Conservation (phyloP, 2,329 filamentous ascomycete species). For the Phyllosticta citrichinensis region DNA sequence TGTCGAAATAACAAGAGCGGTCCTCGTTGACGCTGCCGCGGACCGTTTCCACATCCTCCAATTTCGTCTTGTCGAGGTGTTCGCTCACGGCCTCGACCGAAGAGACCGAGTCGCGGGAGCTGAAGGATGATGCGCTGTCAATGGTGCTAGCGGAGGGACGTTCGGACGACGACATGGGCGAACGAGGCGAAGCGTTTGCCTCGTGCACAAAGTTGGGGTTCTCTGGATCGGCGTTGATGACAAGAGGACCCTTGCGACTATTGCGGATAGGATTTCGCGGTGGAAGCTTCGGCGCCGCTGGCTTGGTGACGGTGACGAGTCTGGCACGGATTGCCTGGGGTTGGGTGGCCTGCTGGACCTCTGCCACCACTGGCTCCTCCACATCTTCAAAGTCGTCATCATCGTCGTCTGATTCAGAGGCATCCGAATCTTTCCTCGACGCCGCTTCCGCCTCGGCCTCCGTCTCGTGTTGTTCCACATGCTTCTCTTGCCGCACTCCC, state of each 20-base stretch:
- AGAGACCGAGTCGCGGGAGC: slow-evolving; percentile 20
- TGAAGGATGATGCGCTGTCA: slow-evolving; percentile 23
- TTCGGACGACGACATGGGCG: slow-evolving; percentile 14
- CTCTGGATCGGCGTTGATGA: slow-evolving; percentile 15
- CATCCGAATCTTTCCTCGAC: background rate
- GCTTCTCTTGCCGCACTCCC: slow-evolving; percentile 10
- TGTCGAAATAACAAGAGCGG: background rate
- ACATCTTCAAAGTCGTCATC: slow-evolving; percentile 29
- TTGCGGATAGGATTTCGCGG: slow-evolving; percentile 58
- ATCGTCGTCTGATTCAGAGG: background rate
- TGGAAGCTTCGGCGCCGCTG: slow-evolving; percentile 67
- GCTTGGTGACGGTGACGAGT: slow-evolving; percentile 76
- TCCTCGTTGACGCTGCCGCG: slow-evolving; percentile 9
- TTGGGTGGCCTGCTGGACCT: slow-evolving; percentile 53
- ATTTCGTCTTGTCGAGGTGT: background rate
- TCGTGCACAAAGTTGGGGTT: slow-evolving; percentile 11
- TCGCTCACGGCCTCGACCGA: slow-evolving; percentile 21
- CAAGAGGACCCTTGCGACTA: slow-evolving; percentile 22
- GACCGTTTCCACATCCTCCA: background rate
- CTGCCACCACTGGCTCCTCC: slow-evolving; percentile 59
- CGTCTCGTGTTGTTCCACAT: background rate
- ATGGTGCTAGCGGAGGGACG: slow-evolving; percentile 12
- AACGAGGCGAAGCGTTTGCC: slow-evolving; percentile 23
- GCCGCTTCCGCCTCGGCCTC: background rate
- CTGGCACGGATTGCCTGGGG: slow-evolving; percentile 65